Base-by-base conservation (phyloP, 768 basidiomycete genomes). In the Flagelloscypha sp. region DNA sequence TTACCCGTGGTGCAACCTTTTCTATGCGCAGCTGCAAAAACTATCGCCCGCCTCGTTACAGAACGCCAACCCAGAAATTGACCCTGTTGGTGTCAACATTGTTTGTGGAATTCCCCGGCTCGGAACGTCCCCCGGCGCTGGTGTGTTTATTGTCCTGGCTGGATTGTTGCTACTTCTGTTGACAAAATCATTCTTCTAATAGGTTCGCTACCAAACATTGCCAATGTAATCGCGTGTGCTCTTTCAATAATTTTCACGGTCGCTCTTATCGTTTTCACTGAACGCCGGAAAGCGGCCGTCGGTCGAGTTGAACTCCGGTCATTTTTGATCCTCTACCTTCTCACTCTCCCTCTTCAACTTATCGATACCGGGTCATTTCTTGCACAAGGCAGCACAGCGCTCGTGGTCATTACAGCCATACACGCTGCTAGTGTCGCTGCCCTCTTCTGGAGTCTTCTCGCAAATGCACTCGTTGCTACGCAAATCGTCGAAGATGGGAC, bases 401-500 rank as follows among this genome's bases (percentile, higher is more conserved):
- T 94, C 16, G 74, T 80, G 13, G 72, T 74, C 18, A 46, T 94
- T 40, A 75, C 72, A 0, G 83, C 88, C 0, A 63, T 94, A 7
- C 92, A 95, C 44, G 77, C 84, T 2, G 90, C 79, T 3, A 42
- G 79, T 12, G 74, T 92, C 28, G 79, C 76, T 3, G 72, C 80
- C 3, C 59, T 89, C 4, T 93, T 90, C 53, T 90, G 88, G 84
- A 49, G 70, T 6, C 60, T 89, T 43, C 62, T 87, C 35, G 85
- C 70, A 21, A 88, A 85, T 56, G 84, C 70, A 7, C 58, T 88
- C 40, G 71, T 90, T 15, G 77, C 81, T 23, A 85, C 82, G n/a
- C 94, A 98, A 58, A 53, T 92, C 32, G 84, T 97, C 36, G 94
- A 97, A 54, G 94, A 87, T 49, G 94, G 90, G 5, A 86, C 86